Base-by-base conservation (phyloP, 306 rosid genomes). In the Betula pendula region DNA sequence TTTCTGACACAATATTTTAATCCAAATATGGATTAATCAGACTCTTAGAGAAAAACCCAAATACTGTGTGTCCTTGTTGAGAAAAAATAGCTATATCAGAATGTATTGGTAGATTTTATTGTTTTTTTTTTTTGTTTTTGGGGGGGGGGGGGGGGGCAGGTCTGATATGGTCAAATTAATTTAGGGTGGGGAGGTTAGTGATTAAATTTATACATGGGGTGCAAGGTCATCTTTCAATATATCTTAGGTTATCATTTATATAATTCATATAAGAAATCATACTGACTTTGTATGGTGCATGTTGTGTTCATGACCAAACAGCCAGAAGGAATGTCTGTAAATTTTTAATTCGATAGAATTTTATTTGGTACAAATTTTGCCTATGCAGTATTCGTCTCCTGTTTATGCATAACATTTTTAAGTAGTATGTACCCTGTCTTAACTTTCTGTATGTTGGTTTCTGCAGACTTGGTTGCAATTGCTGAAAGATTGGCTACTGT, bases 401-500 rank as follows among this genome's bases (percentile, higher is more conserved):
- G 20, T 50, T 50, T 50, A 50, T 50, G 55, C 20, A 19, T 5
- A 4, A 15, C 20, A 17, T 50, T 47, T 15, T 50, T 50, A 50
- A 50, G 9, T 50, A 6, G 56, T 3, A 50, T 19, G n/a, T 53
- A 20, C 25, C 33, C 16, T 74, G 15, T 52, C 47, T 49, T 78
- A 3, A 42, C 27, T 13, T 16, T 63, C 73, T 25, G 27, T 17
- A 8, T 33, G 16, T 71, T 35, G 83, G 72, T 82, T 75, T 82
- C 13, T 81, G 71, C 92, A 95, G 97, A 90, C 76, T 78, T 92
- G 76, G 90, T 89, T 83, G 83, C 91, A 35, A 90, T 95, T 79
- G 93, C 90, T 14, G 98, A 92, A 81, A 82, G 97, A 77, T 89
- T 95, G 98, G 93, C 97, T 13, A 87, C 92, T n/a, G 97, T 92